Conservation (phyloP, 352 stramenopile genomes). For the Elongisporangium anandrum region DNA sequence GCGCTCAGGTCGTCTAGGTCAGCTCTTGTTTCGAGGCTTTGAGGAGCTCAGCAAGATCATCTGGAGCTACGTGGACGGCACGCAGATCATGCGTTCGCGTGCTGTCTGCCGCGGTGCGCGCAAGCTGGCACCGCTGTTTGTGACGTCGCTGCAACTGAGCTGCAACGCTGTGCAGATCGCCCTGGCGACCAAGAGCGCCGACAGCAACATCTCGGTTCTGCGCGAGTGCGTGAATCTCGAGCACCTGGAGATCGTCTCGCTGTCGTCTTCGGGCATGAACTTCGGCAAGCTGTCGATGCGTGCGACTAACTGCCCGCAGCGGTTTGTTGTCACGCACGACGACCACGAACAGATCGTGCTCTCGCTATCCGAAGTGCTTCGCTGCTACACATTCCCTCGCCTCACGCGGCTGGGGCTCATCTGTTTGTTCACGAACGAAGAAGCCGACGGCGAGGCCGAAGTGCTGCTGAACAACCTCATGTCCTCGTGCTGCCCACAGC, state of each 20-base stretch:
- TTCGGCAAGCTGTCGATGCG: constrained; percentile 85
- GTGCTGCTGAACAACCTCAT: constrained; percentile 81
- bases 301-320: constrained; percentile 77
- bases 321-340: constrained; percentile 84
- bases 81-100: constrained; percentile 72
- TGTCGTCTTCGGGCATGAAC: constrained; percentile 67
- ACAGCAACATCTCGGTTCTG: constrained; percentile 31
- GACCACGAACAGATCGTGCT: constrained; percentile 85
- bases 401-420: constrained; percentile 65
- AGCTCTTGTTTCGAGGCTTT: constrained; percentile 54
- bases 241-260: constrained; percentile 72
- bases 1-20: constrained; percentile 20
- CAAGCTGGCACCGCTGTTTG: constrained; percentile 46
- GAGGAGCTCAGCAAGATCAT: constrained; percentile 70
- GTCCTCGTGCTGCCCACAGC: constrained; percentile 63
- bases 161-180: constrained; percentile 70
- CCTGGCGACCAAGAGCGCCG: constrained; percentile 30
- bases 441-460: constrained; percentile 77
- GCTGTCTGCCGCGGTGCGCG: constrained; percentile 41
- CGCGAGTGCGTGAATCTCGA: constrained; percentile 60
- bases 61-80: constrained; percentile 75
- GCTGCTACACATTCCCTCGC: constrained; percentile 40
- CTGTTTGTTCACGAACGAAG: constrained; percentile 85
- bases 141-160: constrained; percentile 72
- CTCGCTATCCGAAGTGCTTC: constrained; percentile 64